A percentile compares a stretch with the other conserved stretches of the same genome.
Evolutionary conservation across 306 rosid species (phyloP).

Genomic region (Calophaca sinica): DNA sequence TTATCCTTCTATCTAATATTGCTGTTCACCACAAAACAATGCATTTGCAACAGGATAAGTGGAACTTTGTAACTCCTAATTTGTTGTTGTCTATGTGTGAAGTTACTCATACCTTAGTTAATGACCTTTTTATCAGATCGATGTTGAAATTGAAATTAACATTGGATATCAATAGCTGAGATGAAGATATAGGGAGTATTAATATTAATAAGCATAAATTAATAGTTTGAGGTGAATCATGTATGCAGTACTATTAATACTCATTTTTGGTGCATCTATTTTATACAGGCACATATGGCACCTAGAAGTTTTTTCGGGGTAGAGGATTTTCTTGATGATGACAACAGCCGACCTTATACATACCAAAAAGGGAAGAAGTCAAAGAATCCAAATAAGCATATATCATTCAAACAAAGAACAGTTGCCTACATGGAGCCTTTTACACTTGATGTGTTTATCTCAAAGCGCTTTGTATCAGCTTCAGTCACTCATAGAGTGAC

Average conservation of each 20-base stretch:
- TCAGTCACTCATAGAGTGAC: constrained; percentile 92
- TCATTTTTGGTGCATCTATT: constrained; percentile 17
- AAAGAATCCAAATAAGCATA: constrained; percentile 82
- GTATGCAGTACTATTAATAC: background rate
- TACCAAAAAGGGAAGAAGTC: constrained; percentile 87
- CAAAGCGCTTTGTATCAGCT: constrained; percentile 95
- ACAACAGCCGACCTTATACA: constrained; percentile 89
- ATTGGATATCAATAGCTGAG: constrained; percentile 5
- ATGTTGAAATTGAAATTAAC: background rate
- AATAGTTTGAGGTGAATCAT: background rate
- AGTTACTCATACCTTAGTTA: too few relatives aligned
- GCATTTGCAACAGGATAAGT: too few relatives aligned
- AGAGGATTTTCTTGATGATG: constrained; percentile 87
- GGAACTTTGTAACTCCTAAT: too few relatives aligned
- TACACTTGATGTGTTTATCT: constrained; percentile 89
- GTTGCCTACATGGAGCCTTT: constrained; percentile 93
- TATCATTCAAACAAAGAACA: constrained; percentile 90
- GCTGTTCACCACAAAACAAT: too few relatives aligned
- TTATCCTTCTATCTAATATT: too few relatives aligned
- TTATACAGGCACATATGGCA: constrained; percentile 63
- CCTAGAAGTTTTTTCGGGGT: constrained; percentile 95
- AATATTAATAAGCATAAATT: background rate
- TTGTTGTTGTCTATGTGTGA: too few relatives aligned
- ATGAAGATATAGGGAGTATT: background rate
- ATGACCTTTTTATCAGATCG: too few relatives aligned